Percentiles rank a stretch among this genome's conserved stretches.
These are phyloP conservation scores for Coemansia sp. DNA, from an alignment of 192 early-diverging fungal genomes.

Conservation along the genomic window DNA sequence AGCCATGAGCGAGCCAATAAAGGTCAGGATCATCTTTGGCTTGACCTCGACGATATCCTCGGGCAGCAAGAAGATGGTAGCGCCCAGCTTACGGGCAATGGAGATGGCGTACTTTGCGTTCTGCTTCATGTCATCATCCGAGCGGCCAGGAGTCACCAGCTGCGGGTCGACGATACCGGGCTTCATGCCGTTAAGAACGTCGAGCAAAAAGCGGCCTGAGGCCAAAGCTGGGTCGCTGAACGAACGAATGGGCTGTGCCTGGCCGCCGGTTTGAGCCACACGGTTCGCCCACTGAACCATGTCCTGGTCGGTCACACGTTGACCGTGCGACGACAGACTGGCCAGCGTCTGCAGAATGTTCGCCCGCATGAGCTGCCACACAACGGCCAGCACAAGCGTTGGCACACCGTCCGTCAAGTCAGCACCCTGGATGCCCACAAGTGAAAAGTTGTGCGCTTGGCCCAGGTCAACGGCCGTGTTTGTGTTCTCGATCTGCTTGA, in stretches of 20 bases:
- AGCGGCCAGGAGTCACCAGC: conserved; percentile 69
- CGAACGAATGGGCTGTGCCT: conserved; percentile 63
- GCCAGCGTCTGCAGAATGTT: conserved; percentile 93
- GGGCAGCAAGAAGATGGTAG: conserved; percentile 96
- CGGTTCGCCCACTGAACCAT: conserved; percentile 97
- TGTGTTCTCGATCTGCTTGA: conserved; percentile 98
- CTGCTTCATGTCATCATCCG: conserved; percentile 82
- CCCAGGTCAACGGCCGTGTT: conserved; percentile 90
- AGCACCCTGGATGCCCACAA: conserved; percentile 93
- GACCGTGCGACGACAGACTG: conserved; percentile 76
- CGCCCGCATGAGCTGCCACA: conserved; percentile 99
- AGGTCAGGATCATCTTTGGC: conserved; percentile 94
- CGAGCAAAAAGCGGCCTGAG: conserved; percentile 82
- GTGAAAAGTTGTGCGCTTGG: conserved; percentile 80
- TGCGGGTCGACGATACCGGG: conserved; percentile 89
- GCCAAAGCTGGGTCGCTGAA: conserved; percentile 85
- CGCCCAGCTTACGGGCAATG: conserved; percentile 97
- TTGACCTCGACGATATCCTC: conserved; percentile 99
- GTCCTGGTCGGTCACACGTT: conserved; percentile 86
- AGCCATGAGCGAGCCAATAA: conserved; percentile 92
- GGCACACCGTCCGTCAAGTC: conserved; percentile 92
- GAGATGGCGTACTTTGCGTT: conserved; percentile 98
- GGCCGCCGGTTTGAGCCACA: conserved; percentile 61
- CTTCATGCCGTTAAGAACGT: conserved; percentile 90
- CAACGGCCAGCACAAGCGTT: conserved; percentile 84